A percentile compares a stretch with the other conserved stretches of the same genome.
phyloP scores from a whole-genome alignment of 768 basidiomycete species.

The Xerocomellus intermedius region DNA sequence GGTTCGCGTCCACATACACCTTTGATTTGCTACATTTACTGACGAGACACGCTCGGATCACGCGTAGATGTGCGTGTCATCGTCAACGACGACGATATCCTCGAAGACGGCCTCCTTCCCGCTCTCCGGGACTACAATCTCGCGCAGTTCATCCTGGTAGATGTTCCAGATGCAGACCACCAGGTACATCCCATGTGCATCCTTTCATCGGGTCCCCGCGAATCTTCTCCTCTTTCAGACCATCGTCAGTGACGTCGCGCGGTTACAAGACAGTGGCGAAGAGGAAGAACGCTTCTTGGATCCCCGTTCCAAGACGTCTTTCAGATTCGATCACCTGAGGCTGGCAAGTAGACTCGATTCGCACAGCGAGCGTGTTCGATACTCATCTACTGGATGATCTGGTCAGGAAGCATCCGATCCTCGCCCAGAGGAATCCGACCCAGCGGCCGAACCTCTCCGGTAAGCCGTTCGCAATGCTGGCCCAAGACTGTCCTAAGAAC shows the following conservation, averaged over 20 bases:
- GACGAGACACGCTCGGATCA: constrained; percentile 8
- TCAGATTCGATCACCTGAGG: constrained; percentile 81
- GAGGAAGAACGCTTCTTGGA: constrained; percentile 76
- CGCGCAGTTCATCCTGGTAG: constrained; percentile 82
- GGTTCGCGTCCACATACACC: constrained; percentile 43
- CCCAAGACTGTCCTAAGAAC: background rate
- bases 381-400: background rate
- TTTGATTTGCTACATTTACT: background rate
- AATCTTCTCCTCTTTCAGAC: constrained; percentile 47
- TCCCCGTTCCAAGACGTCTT: constrained; percentile 74
- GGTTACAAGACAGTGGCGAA: constrained; percentile 41
- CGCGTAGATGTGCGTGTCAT: constrained; percentile 83
- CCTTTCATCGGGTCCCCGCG: background rate
- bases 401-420: constrained; percentile 76
- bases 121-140: constrained; percentile 84
- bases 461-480: constrained; percentile 31
- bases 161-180: constrained; percentile 74
- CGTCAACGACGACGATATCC: constrained; percentile 80
- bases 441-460: constrained; percentile 76
- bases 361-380: background rate
- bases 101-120: constrained; percentile 75
- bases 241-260: constrained; percentile 75
- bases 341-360: constrained; percentile 51
- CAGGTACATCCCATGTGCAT: constrained; percentile 47
- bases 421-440: constrained; percentile 57